Conservation (phyloP, 768 basidiomycete species). For the Boletus rufocinnamomeus region DNA sequence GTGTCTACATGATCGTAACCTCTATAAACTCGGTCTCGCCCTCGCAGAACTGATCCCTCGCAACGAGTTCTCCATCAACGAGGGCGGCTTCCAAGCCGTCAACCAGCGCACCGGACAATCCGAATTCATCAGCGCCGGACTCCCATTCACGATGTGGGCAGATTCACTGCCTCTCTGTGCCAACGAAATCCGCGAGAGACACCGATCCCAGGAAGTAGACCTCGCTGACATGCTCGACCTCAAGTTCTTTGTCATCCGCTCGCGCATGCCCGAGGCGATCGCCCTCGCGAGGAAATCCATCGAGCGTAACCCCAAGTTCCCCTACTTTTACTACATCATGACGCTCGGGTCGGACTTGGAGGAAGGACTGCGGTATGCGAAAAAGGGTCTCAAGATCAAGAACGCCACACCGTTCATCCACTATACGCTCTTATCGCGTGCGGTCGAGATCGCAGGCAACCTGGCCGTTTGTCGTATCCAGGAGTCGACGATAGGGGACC, state of each 20-base stretch:
- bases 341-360: conserved; percentile 49
- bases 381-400: conserved; percentile 65
- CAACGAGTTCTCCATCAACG: conserved; percentile 61
- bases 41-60: conserved; percentile 51
- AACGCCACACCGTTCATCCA: conserved; percentile 55
- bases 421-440: conserved; percentile 59
- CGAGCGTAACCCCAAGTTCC: conserved; percentile 56
- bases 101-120: conserved; percentile 43
- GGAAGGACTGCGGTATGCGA: conserved; percentile 59
- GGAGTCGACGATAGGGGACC: conserved; percentile 41
- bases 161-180: conserved; percentile 65
- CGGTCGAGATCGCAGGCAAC: conserved; percentile 59
- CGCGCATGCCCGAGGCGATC: conserved; percentile 50
- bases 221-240: conserved; percentile 66
- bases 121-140: conserved; percentile 47
- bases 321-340: conserved; percentile 67
- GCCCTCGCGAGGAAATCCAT: conserved; percentile 48
- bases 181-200: conserved; percentile 49
- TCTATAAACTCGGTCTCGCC: conserved; percentile 52
- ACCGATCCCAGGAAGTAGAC: conserved; percentile 46
- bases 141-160: conserved; percentile 61
- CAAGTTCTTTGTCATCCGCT: conserved; percentile 55
- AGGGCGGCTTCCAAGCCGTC: conserved; percentile 54
- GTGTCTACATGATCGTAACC: conserved; percentile 47
- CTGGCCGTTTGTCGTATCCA: conserved; percentile 54